Base-by-base conservation (phyloP, 176 grass and related monocot genomes). In the Neostapfia colusana region DNA sequence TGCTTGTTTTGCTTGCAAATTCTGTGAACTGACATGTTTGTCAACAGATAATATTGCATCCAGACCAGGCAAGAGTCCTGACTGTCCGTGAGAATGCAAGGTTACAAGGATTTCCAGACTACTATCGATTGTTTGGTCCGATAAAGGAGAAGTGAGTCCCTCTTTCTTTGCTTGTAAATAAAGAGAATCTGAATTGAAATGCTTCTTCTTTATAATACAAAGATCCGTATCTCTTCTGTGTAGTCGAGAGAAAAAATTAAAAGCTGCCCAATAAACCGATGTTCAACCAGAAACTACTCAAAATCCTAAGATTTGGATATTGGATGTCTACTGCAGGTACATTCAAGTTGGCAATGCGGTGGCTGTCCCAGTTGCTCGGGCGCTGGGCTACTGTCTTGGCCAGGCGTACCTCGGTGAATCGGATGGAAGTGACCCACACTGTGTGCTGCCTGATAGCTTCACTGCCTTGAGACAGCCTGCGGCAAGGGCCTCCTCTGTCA, bases 31-130 rank as follows among this genome's bases (percentile, higher is more conserved):
- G 35, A 39, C 44, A 51, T 56, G 53, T 23, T 27, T 79, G 6
- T 54, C 34, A 21, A 51, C 70, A 89, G 87, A 40, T 41, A 12
- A 81, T 96, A 54, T 75, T 96, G 20, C 87, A 92, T 73, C 93
- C 89, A 4, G 45, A 4, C 1, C 85, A 92, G 63, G 72, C 86
- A 69, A 64, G 84, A 12, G 93, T 96, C 51, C 57, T 96, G 5
- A 75, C 84, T 7, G 66, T 88, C 24, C 31, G 85, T 7, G 85
- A 96, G 28, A 96, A 96, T 57, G 89, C 89, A 13, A 83, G 93
- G 18, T 38, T 92, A 0, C 82, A 96, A 35, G 89, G 87, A 0
- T 96, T 96, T 37, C 84, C 84, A 2, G 87, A 92, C 46, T 96
- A 80, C 62, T 92, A 90, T 48, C 82, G 51, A 26, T 40, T 90